Evolutionary conservation across 1,284 basidiomycete species (phyloP), one percentile per base, ranked within the genome.

Genomic region (Microbotryum violaceum): DNA sequence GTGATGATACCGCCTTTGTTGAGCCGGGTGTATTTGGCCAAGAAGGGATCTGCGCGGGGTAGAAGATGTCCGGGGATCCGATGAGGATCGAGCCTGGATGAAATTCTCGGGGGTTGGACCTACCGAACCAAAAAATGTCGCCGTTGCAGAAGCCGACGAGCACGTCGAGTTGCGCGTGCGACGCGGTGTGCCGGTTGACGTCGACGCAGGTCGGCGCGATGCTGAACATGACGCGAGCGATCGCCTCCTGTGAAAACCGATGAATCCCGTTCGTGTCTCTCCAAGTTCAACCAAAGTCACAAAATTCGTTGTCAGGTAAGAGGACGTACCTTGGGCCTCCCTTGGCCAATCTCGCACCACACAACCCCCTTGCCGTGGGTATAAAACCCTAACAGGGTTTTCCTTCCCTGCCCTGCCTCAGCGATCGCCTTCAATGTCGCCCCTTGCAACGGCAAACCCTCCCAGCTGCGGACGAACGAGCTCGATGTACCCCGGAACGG

Each of bases 141-240:
- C 94, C 94, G 0, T 90, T 88, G 66, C 80, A 82, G 73, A 98
- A 97, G 3, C 94, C 94, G 70, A 98, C 87, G 59, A 97, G 82
- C 14, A 97, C 81, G 73, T 98, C 96, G 47, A 97, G 78, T 50
- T 85, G 82, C 56, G 90, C 87, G 6, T 85, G 79, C 12, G 83
- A 84, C 10, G 86, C 83, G 1, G 91, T 97, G 9, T 83, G 77
- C 18, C 81, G 77, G 70, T 96, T 96, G 54, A 96, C 83, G 70
- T 80, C 88, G 74, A 96, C 90, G 70, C 91, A 93, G 1, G 91
- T 94, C 8, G 90, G 90, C 66, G 85, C 83, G 9, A 86, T 83
- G 53, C 87, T 84, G 76, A 97, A 97, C 29, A 85, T 86, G 64
- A 97, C 84, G 57, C 87, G 82, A 25, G 87, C 83, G 31, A 97